Percentiles rank a stretch among this genome's conserved stretches.
Conservation (phyloP, 768 basidiomycete genomes). For the Gyrodon lividus region DNA sequence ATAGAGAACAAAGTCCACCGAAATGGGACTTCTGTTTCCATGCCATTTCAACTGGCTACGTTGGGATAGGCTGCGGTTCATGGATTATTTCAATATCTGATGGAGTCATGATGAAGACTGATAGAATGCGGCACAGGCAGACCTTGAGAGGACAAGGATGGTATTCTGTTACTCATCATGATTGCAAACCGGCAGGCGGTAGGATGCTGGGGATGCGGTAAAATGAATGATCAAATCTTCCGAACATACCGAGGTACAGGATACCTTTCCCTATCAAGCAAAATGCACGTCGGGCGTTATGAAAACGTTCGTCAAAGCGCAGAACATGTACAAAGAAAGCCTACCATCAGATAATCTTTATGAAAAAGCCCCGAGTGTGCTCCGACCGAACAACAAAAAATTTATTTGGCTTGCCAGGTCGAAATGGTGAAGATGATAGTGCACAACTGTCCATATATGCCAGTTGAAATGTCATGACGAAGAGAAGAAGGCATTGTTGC, state of each 20-base stretch:
- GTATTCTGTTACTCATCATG: neutral
- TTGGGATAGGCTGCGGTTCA: neutral
- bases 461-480: constrained; percentile 3
- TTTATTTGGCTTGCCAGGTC: constrained; percentile 4
- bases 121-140: constrained; percentile 1
- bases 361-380: constrained; percentile 23
- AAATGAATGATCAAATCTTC: constrained; percentile 10
- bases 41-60: constrained; percentile 16
- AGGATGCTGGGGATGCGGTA: constrained; percentile 7
- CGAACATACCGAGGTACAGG: constrained; percentile 12
- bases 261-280: neutral
- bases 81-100: neutral
- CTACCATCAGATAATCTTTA: constrained; percentile 24
- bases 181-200: constrained; percentile 4
- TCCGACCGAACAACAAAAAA: constrained; percentile 13
- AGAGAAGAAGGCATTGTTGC: neutral
- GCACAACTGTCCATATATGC: constrained; percentile 7
- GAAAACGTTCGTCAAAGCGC: constrained; percentile 17
- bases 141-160: neutral
- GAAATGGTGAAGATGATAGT: neutral
- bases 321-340: constrained; percentile 8
- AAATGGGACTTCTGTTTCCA: constrained; percentile 18
- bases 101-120: constrained; percentile 9
- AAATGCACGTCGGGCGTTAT: constrained; percentile 22
- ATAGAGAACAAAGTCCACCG: constrained; percentile 6